These are phyloP conservation scores for Ceratobasidium sp. DNA, from an alignment of 1,284 basidiomycete genomes.

Conservation along the genomic window DNA sequence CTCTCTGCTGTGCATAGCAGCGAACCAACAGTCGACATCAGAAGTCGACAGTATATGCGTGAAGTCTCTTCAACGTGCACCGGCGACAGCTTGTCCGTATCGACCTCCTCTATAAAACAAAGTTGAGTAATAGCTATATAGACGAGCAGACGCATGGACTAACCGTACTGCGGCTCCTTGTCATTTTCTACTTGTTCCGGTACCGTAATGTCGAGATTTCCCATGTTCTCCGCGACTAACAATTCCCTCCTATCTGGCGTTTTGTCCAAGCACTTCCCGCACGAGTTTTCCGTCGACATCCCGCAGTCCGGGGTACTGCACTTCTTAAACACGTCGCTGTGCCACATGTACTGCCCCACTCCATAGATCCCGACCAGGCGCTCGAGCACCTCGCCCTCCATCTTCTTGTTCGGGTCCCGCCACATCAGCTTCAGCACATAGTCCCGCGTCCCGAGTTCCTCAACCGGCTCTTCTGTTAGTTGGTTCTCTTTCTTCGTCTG, in stretches of 20 bases:
- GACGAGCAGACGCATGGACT: background rate
- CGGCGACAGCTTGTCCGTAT: background rate
- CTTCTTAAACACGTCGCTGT: background rate
- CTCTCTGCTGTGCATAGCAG: background rate
- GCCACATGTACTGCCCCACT: constrained; percentile 9
- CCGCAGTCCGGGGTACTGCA: background rate
- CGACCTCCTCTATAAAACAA: background rate
- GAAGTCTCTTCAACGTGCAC: background rate
- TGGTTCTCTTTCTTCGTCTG: background rate
- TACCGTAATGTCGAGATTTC: background rate
- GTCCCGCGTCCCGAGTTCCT: background rate
- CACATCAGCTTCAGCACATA: constrained; percentile 38
- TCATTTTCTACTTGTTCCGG: background rate
- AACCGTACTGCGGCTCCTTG: background rate
- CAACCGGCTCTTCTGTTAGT: background rate
- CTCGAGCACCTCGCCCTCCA: constrained; percentile 30
- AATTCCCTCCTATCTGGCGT: background rate
- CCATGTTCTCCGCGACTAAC: background rate
- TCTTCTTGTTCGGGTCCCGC: background rate
- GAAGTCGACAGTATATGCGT: constrained; percentile 3
- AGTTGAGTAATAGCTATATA: background rate
- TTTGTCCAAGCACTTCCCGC: background rate
- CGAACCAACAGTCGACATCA: constrained; percentile 2
- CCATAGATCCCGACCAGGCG: background rate
- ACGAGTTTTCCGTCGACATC: background rate